A percentile compares a stretch with the other conserved stretches of the same genome.
Evolutionary conservation across 140 eudicot species (phyloP).

Genomic region (Oenanthe javanica): DNA sequence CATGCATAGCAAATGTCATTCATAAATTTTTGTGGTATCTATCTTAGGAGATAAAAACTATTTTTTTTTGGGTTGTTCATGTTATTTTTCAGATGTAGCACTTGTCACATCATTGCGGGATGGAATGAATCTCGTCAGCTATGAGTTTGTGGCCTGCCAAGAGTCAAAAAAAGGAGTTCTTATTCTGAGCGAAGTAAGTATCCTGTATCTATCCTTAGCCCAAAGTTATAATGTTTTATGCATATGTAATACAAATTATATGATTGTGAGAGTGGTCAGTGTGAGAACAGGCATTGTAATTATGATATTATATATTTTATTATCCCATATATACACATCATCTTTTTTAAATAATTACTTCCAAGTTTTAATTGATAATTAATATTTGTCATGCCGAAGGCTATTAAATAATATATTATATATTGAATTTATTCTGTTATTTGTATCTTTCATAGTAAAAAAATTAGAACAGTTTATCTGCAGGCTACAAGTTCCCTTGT

Average conservation of each 20-base stretch:
- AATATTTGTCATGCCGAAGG: neutral
- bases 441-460: neutral
- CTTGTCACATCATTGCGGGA: constrained; percentile 64
- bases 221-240: neutral
- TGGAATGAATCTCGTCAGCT: constrained; percentile 69
- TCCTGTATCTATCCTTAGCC: neutral
- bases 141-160: constrained; percentile 73
- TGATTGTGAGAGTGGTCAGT: neutral
- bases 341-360: neutral
- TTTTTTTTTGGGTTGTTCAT: neutral
- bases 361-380: neutral
- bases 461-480: neutral
- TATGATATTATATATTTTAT: neutral
- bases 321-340: neutral
- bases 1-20: neutral
- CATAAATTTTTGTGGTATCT: neutral
- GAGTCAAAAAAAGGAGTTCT: constrained; percentile 54
- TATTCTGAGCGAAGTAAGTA: constrained; percentile 50
- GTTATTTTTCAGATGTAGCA: constrained; percentile 34
- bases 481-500: neutral
- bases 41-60: neutral
- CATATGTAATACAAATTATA: neutral
- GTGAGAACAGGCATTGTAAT: neutral
- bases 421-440: neutral
- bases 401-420: neutral